Conservation (phyloP, 805 yeast genomes). For the Kodamaea lidongshanica region DNA sequence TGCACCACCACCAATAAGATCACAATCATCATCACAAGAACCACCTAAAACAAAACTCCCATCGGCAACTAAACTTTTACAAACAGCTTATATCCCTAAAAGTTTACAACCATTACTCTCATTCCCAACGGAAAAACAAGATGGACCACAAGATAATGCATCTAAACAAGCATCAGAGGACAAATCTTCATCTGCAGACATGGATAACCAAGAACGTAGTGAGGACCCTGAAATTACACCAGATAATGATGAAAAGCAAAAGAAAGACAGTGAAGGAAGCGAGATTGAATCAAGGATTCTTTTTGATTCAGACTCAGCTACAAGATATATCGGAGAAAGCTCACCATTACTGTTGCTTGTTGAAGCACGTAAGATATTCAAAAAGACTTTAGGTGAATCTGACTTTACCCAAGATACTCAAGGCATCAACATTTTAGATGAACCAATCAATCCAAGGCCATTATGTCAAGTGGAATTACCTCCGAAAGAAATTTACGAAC, state of each 20-base stretch:
- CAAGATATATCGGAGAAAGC: constrained; percentile 38
- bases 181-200: too few species aligned
- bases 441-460: constrained; percentile 20
- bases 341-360: constrained; percentile 36
- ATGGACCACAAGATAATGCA: background rate
- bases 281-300: constrained; percentile 13
- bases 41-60: constrained; percentile 6
- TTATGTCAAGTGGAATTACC: constrained; percentile 12
- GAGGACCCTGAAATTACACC: constrained; percentile 1
- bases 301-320: constrained; percentile 29
- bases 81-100: constrained; percentile 11
- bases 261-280: constrained; percentile 4
- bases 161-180: background rate
- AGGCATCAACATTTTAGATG: constrained; percentile 31
- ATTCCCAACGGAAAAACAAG: constrained; percentile 8
- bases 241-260: constrained; percentile 2
- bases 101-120: constrained; percentile 12
- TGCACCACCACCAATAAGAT: constrained; percentile 3
- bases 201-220: constrained; percentile 1
- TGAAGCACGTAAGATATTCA: constrained; percentile 35
- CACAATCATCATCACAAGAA: constrained; percentile 5
- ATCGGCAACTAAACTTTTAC: constrained; percentile 4
- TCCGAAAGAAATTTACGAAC: constrained; percentile 3
- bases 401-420: constrained; percentile 34
- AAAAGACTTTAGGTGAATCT: constrained; percentile 23